phyloP scores from a whole-genome alignment of 768 basidiomycete species.

The Mycena amicta region DNA sequence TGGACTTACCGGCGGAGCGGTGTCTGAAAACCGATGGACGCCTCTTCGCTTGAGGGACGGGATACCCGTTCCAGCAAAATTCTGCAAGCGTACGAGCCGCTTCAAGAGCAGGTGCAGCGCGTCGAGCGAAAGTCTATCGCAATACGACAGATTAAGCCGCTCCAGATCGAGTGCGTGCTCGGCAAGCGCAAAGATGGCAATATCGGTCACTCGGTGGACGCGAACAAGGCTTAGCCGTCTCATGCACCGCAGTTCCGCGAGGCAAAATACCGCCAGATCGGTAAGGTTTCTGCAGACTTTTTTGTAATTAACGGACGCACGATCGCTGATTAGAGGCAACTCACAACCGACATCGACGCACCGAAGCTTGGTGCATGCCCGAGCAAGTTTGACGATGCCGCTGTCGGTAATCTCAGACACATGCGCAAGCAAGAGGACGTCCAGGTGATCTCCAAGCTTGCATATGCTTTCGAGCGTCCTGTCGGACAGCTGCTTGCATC shows the following conservation, averaged over 20 bases:
- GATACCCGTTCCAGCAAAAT: constrained; percentile 81
- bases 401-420: constrained; percentile 79
- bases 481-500: constrained; percentile 78
- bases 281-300: constrained; percentile 82
- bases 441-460: constrained; percentile 73
- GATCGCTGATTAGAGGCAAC: constrained; percentile 30
- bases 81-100: constrained; percentile 60
- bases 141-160: constrained; percentile 85
- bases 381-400: constrained; percentile 67
- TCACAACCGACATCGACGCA: constrained; percentile 88
- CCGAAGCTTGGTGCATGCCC: constrained; percentile 70
- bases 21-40: constrained; percentile 75
- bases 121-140: constrained; percentile 75
- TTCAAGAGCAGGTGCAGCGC: constrained; percentile 73
- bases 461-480: constrained; percentile 66
- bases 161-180: constrained; percentile 73
- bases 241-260: constrained; percentile 69
- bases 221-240: constrained; percentile 80
- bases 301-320: constrained; percentile 8
- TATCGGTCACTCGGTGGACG: constrained; percentile 82
- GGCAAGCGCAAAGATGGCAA: constrained; percentile 75
- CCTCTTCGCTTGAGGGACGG: constrained; percentile 72
- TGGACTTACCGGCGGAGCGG: constrained; percentile 64
- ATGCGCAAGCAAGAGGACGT: constrained; percentile 80
- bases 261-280: constrained; percentile 82